These are phyloP conservation scores for Atkinsonella texensis DNA, from an alignment of 2,329 filamentous ascomycete species.

Conservation along the genomic window DNA sequence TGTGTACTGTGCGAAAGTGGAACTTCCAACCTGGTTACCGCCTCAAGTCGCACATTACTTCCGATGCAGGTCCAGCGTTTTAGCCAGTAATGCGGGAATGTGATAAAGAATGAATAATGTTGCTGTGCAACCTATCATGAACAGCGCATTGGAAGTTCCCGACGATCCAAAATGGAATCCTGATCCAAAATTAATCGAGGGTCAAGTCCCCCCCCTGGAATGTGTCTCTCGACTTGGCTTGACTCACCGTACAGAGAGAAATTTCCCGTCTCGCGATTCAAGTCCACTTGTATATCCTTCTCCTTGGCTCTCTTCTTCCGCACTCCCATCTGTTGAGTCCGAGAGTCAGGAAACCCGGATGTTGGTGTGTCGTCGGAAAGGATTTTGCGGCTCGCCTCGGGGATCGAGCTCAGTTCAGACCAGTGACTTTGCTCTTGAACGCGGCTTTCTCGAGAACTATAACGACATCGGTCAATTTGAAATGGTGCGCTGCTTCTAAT, in stretches of 20 bases:
- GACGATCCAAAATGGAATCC: not conserved
- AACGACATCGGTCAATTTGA: not conserved
- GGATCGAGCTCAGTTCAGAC: not conserved
- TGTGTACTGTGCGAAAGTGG: no score
- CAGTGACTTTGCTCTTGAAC: not conserved
- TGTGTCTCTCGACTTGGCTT: not conserved
- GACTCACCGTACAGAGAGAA: not conserved
- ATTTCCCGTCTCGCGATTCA: not conserved
- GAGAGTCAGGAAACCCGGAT: not conserved
- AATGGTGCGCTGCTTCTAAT: not conserved
- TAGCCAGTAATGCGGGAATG: conserved; percentile 25
- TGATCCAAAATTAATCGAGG: not conserved
- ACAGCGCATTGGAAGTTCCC: not conserved
- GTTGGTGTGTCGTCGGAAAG: not conserved
- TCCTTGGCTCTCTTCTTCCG: not conserved
- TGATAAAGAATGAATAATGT: conserved; percentile 22
- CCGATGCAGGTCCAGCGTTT: no score
- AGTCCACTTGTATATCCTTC: not conserved
- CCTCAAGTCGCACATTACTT: no score
- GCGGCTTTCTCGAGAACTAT: not conserved
- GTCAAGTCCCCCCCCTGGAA: not conserved
- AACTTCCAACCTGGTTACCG: no score
- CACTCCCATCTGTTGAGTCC: not conserved
- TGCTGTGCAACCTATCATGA: conserved; percentile 8
- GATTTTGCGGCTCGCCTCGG: not conserved